These are phyloP conservation scores for Amylocarpus encephaloides DNA, from an alignment of 2,329 filamentous ascomycete genomes.

Conservation along the genomic window DNA sequence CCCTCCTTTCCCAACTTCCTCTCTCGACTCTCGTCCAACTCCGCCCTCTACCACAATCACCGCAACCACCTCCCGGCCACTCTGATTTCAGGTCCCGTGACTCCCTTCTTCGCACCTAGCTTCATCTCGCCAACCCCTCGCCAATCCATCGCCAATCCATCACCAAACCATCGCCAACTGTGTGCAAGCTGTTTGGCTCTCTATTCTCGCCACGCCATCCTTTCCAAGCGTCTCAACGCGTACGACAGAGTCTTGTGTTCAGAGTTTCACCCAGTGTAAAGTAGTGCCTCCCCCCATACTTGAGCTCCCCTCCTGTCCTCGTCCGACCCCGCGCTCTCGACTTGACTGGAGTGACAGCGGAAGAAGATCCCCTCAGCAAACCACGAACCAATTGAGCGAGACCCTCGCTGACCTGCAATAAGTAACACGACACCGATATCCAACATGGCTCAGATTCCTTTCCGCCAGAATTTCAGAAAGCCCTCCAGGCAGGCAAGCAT, in stretches of 20 bases:
- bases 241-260: not conserved
- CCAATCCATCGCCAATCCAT: too few relatives aligned
- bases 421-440: constrained; percentile 8
- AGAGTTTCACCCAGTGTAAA: not conserved
- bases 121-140: too few relatives aligned
- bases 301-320: not conserved
- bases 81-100: too few relatives aligned
- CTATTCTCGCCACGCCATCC: not conserved
- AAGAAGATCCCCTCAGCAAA: not conserved
- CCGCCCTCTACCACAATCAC: not conserved
- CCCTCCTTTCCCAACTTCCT: not conserved
- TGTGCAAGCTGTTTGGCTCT: not conserved
- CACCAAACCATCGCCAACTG: too few relatives aligned
- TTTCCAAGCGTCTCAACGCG: not conserved
- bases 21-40: too few relatives aligned
- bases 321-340: constrained; percentile 7
- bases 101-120: too few relatives aligned
- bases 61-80: too few relatives aligned
- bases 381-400: constrained; percentile 11
- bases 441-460: constrained; percentile 25
- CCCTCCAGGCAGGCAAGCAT: constrained; percentile 31
- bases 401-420: constrained; percentile 12
- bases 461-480: constrained; percentile 27
- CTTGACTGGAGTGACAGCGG: not conserved
- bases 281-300: not conserved